Conservation (phyloP, 306 rosid species). For the Rosa chinensis region DNA sequence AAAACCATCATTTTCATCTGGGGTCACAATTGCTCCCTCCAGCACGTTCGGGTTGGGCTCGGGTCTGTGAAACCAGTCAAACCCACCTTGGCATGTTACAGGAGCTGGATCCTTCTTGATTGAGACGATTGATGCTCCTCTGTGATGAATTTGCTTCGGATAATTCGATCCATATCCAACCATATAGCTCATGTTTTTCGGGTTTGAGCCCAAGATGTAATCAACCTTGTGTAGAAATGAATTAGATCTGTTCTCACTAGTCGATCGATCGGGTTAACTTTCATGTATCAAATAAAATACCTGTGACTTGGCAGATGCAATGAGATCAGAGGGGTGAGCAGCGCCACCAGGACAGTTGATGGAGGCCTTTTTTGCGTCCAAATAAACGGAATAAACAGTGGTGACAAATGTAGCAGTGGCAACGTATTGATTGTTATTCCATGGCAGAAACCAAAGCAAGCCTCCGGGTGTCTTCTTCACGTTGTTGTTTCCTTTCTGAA, state of each 20-base stretch:
- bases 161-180: constrained; percentile 45
- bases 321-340: neutral
- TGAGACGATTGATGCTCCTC: constrained; percentile 53
- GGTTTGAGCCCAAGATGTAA: constrained; percentile 44
- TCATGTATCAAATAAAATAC: neutral
- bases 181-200: constrained; percentile 32
- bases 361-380: neutral
- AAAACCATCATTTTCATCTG: constrained; percentile 33
- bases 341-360: neutral
- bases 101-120: constrained; percentile 8
- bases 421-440: neutral
- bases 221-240: constrained; percentile 4
- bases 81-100: constrained; percentile 41
- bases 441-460: neutral
- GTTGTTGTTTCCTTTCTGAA: neutral
- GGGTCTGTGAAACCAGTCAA: neutral
- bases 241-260: constrained; percentile 7
- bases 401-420: neutral
- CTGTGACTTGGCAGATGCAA: neutral
- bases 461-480: neutral
- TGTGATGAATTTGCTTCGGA: constrained; percentile 44
- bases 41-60: constrained; percentile 48
- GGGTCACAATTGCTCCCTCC: constrained; percentile 47
- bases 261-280: neutral
- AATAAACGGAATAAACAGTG: neutral